Percentiles rank a stretch among this genome's conserved stretches.
phyloP scores from a whole-genome alignment of 495 filamentous ascomycete genomes.

The Podospora pseudoanserina region DNA sequence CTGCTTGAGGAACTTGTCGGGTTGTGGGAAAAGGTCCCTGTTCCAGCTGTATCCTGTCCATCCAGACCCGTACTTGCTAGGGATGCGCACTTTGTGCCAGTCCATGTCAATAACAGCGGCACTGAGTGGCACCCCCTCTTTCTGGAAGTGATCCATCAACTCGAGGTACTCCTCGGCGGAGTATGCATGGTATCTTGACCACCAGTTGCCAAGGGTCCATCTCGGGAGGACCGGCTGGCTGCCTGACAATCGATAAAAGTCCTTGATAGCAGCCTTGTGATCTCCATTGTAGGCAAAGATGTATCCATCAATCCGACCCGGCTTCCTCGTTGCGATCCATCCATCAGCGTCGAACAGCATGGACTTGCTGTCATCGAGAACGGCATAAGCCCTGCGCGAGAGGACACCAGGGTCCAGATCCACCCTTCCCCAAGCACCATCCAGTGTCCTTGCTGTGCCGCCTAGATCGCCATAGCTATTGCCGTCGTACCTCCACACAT shows the following conservation, averaged over 20 bases:
- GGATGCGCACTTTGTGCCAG: conserved; percentile 52
- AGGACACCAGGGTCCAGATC: conserved; percentile 48
- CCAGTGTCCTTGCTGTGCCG: conserved; percentile 54
- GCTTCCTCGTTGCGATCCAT: conserved; percentile 43
- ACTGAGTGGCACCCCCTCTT: conserved; percentile 48
- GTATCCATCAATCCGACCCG: conserved; percentile 53
- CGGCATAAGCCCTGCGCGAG: conserved; percentile 44
- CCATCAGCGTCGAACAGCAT: conserved; percentile 55
- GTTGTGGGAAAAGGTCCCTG: conserved; percentile 51
- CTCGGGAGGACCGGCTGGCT: conserved; percentile 53
- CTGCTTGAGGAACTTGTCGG: conserved; percentile 39
- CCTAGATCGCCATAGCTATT: conserved; percentile 43
- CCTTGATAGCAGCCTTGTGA: conserved; percentile 51
- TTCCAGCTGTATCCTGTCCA: conserved; percentile 66
- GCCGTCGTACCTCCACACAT: conserved; percentile 48
- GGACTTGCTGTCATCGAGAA: conserved; percentile 52
- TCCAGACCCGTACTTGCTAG: conserved; percentile 37
- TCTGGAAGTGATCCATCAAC: conserved; percentile 49
- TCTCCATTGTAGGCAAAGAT: conserved; percentile 55
- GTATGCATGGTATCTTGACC: conserved; percentile 58
- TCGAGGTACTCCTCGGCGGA: conserved; percentile 47
- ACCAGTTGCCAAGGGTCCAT: conserved; percentile 61
- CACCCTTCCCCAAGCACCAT: conserved; percentile 48
- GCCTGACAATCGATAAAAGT: conserved; percentile 54
- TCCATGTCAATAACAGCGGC: conserved; percentile 61